Evolutionary conservation across 495 filamentous ascomycete genomes (phyloP), one percentile per base, ranked within the genome.

Genomic region (Staphylotrichum tortipilum): DNA sequence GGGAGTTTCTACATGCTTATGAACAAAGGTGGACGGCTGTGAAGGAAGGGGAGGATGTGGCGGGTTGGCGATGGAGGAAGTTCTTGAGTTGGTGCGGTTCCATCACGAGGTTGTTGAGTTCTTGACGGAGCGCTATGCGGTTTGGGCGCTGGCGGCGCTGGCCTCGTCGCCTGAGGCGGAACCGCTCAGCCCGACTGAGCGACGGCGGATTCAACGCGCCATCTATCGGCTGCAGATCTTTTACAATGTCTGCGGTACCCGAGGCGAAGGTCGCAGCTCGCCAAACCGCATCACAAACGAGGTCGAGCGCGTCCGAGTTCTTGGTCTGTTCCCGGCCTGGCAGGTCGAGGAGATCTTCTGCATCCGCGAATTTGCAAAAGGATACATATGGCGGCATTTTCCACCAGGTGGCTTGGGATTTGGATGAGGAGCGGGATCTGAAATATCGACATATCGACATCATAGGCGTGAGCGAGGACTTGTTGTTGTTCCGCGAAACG

Each of bases 311-410:
- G 1, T 26, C 10, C 33, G 44, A 17, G 21, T 47, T 8, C 22
- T 47, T 1, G 4, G n/a, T 17, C n/a, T 37, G 2, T 47, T 47
- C 29, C 44, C 33, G 9, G 44, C 30, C 21, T 47, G 34, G 31
- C 30, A 47, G 33, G 15, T 37, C n/a, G 44, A 47, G 29, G 44
- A 47, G 33, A 38, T 47, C 5, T 33, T 47, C 6, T 47, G 44
- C 22, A 21, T 47, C 17, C 31, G 38, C 31, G 31, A n/a, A 8
- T 47, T 47, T 19, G 33, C 44, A 1, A 28, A n/a, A 24, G 17
- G 44, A 47, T 15, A 47, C 6, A 8, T 47, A 38, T 8, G 31
- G 31, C n/a, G 23, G 44, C 21, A 6, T 47, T 17, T 38, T 47
- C 14, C 14, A 37, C 33, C 31, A n/a, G 11, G 44, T 47, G 3